Evolutionary conservation across 2,329 filamentous ascomycete species (phyloP).

Genomic region (Trichoderma sp.): DNA sequence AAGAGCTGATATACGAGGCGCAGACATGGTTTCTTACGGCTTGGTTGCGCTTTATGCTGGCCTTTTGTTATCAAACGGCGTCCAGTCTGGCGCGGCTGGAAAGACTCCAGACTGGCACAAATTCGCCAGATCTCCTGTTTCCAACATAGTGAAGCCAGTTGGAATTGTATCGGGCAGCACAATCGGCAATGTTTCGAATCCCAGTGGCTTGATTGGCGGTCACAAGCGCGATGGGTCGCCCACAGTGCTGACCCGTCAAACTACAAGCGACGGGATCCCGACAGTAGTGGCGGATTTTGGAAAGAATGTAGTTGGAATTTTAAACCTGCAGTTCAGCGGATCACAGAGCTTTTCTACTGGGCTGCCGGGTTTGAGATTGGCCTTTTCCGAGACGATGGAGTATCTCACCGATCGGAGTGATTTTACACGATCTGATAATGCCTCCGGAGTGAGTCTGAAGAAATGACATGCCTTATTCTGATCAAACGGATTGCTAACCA

Average conservation of each 20-base stretch:
- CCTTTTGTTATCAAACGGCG: background rate
- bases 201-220: slow-evolving; percentile 5
- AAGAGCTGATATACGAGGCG: background rate
- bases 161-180: background rate
- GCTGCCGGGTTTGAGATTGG: slow-evolving; percentile 49
- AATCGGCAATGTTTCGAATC: slow-evolving; percentile 18
- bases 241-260: slow-evolving; percentile 9
- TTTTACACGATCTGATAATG: slow-evolving; percentile 52
- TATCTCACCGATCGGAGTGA: slow-evolving; percentile 51
- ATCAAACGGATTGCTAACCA: background rate
- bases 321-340: slow-evolving; percentile 42
- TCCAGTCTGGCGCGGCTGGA: background rate
- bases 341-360: slow-evolving; percentile 32
- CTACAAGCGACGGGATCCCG: background rate
- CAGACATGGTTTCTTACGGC: background rate
- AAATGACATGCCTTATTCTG: slow-evolving; percentile 38
- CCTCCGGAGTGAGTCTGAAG: slow-evolving; percentile 34
- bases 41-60: background rate
- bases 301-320: slow-evolving; percentile 50
- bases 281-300: slow-evolving; percentile 55
- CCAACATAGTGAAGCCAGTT: background rate
- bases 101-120: background rate
- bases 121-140: slow-evolving; percentile 3
- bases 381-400: slow-evolving; percentile 54
- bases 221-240: background rate